Evolutionary conservation across 257 asterid genomes (phyloP).

Genomic region (Solanum appendiculatum): DNA sequence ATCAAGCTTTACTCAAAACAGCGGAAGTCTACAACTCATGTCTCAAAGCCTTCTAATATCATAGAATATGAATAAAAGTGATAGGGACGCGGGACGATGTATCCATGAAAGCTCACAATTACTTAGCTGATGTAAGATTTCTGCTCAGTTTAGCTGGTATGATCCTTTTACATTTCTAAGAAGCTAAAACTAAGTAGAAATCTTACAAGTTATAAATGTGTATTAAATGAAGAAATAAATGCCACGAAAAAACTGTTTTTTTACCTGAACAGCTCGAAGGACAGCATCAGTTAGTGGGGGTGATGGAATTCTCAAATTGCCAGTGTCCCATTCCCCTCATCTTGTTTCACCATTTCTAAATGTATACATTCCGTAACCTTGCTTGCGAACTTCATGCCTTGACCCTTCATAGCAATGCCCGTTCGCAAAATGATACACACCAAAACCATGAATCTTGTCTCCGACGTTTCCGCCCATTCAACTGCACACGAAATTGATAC

Average conservation of each 20-base stretch:
- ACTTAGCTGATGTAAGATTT: too few species aligned
- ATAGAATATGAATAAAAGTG: too few species aligned
- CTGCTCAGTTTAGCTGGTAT: too few species aligned
- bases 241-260: neutral
- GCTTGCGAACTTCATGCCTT: slow-evolving; percentile 89
- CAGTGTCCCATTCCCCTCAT: slow-evolving; percentile 79
- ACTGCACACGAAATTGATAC: neutral
- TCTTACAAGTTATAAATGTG: too few species aligned
- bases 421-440: slow-evolving; percentile 47
- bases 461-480: neutral
- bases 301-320: slow-evolving; percentile 37
- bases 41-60: too few species aligned
- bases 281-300: slow-evolving; percentile 31
- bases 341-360: slow-evolving; percentile 47
- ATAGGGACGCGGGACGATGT: too few species aligned
- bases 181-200: too few species aligned
- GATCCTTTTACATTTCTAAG: too few species aligned
- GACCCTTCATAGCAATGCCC: slow-evolving; percentile 88
- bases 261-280: slow-evolving; percentile 59
- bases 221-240: neutral
- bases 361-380: slow-evolving; percentile 69
- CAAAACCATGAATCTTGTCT: slow-evolving; percentile 26
- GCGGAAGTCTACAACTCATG: too few species aligned
- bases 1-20: too few species aligned
- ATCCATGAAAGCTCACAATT: too few species aligned